Conservation (phyloP, 2,329 filamentous ascomycete genomes). For the Calonectria naviculata region DNA sequence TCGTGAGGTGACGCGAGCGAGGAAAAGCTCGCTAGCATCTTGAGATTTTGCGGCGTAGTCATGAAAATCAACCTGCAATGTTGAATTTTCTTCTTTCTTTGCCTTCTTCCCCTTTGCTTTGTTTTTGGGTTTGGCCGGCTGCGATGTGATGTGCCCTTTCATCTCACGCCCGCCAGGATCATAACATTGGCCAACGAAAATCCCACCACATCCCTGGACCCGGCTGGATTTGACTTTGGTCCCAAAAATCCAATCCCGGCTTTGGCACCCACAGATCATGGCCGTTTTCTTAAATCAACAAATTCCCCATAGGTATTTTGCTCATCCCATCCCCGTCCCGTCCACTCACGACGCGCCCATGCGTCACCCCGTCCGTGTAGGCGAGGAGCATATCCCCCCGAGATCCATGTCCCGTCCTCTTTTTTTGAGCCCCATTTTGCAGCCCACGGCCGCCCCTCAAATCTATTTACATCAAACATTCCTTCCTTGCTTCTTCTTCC, state of each 20-base stretch:
- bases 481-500: conserved; percentile 1
- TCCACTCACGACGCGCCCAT: neutral
- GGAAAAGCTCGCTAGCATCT: neutral
- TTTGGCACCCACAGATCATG: neutral
- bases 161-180: neutral
- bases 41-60: neutral
- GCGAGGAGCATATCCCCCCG: neutral
- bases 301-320: neutral
- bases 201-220: neutral
- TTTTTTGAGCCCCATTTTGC: neutral
- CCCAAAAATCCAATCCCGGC: neutral
- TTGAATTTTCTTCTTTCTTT: neutral
- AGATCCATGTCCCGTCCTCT: conserved; percentile 1
- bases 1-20: neutral
- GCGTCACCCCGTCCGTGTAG: neutral
- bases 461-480: conserved; percentile 10
- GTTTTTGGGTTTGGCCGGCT: too few species aligned
- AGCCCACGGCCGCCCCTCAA: neutral
- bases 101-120: neutral
- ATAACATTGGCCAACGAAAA: neutral
- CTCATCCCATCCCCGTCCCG: too few species aligned
- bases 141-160: neutral
- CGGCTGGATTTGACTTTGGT: neutral
- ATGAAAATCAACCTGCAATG: neutral
- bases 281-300: neutral